Base-by-base conservation (phyloP, 352 stramenopile genomes). In the Globisporangium splendens region DNA sequence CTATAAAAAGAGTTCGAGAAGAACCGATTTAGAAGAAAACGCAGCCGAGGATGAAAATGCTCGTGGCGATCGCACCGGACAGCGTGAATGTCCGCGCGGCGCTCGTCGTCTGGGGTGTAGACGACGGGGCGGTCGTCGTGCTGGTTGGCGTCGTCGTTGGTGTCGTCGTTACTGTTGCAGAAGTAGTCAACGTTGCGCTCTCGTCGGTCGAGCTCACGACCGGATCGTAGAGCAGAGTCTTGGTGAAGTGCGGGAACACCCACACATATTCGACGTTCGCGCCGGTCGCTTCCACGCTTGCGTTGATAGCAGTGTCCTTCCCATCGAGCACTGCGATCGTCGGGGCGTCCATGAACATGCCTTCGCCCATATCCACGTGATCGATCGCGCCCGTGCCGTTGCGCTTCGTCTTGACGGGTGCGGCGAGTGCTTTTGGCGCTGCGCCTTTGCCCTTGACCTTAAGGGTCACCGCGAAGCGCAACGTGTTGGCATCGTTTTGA, bases 191-290 rank as follows among this genome's bases (percentile, higher is more conserved):
- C 17, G 46, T 38, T n/a, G 46, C 21, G 3, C 11, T 50, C 39
- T 44, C 50, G 31, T 58, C 50, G 8, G 57, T 54, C 38, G 57
- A 63, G 14, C 72, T 70, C n/a, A 77, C 56, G 8, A 86, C 75
- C 2, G 75, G 75, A 46, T 86, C 75, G 66, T 86, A 86, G 62
- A 74, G 72, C 14, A 86, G 50, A n/a, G 46, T 72, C 8, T 58
- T 52, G 0, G 13, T 59, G 51, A 78, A 86, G 13, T 31, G 50
- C 43, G 75, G 66, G 56, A 86, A 81, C 18, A 70, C 58, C 73
- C 70, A 83, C 20, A 72, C 47, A 42, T 73, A 76, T 42, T 74
- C 57, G 1, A 59, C 54, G 12, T 47, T 56, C 20, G 35, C 43
- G n/a, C 10, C 58, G 3, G 43, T 50, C 5, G 22, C 38, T 2